phyloP scores from a whole-genome alignment of 129 eudicot genomes.

The Flaveria sonorensis region DNA sequence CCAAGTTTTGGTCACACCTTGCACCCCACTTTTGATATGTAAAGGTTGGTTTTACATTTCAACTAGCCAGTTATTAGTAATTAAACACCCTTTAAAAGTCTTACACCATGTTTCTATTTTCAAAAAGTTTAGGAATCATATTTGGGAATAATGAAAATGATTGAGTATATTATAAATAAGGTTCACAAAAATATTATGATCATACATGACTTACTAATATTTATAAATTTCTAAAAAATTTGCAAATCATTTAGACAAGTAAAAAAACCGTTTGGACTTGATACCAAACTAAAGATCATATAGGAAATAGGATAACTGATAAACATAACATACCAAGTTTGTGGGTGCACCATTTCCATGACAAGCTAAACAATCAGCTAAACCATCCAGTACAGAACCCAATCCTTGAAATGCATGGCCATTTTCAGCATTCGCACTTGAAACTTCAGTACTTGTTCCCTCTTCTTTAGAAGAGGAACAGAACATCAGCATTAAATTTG shows the following conservation, averaged over 20 bases:
- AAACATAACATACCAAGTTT: conserved; percentile 37
- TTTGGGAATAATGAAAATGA: not conserved
- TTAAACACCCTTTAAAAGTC: not conserved
- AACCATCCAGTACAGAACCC: conserved; percentile 52
- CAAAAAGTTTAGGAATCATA: not conserved
- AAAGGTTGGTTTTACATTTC: not conserved
- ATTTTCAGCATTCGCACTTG: conserved; percentile 29
- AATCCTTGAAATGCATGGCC: conserved; percentile 39
- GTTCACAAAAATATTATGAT: not conserved
- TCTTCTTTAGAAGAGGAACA: conserved; percentile 56
- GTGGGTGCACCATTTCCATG: conserved; percentile 50
- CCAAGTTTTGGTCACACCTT: not conserved
- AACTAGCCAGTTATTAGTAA: not conserved
- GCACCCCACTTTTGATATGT: not conserved
- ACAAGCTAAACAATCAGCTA: conserved; percentile 75
- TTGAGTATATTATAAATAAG: not conserved
- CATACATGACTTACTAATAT: not conserved
- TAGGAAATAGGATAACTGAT: not conserved
- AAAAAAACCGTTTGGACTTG: not conserved
- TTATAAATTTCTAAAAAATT: not conserved
- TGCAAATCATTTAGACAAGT: not conserved
- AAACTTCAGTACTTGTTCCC: conserved; percentile 36
- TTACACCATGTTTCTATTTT: not conserved
- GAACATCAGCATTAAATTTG: conserved; percentile 58
- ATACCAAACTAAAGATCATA: not conserved